Percentiles rank a stretch among this genome's conserved stretches.
These are phyloP conservation scores for Friedmanniomyces endolithicus DNA, from an alignment of 495 filamentous ascomycete species.

Conservation along the genomic window DNA sequence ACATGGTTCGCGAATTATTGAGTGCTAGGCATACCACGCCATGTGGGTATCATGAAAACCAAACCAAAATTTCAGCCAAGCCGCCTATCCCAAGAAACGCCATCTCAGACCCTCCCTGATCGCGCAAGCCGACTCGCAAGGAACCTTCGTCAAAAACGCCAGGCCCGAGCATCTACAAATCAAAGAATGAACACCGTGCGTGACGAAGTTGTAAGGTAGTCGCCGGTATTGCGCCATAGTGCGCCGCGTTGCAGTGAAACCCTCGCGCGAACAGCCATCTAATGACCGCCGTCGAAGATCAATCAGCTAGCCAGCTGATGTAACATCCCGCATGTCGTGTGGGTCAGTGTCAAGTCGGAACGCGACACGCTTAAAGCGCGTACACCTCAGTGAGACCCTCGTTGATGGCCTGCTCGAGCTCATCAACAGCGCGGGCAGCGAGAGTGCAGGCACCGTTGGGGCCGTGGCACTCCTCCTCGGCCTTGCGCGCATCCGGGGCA, in stretches of 20 bases:
- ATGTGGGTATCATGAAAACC: slow-evolving; percentile 2
- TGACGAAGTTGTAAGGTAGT: not conserved
- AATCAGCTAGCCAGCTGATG: slow-evolving; percentile 8
- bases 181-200: not conserved
- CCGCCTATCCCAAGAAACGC: not conserved
- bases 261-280: not conserved
- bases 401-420: slow-evolving; percentile 8
- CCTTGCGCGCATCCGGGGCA: not conserved
- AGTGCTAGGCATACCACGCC: not conserved
- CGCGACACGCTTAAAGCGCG: not conserved
- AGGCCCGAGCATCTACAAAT: not conserved
- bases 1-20: not conserved
- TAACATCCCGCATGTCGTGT: not conserved
- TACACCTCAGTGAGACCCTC: not conserved
- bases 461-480: slow-evolving; percentile 6
- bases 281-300: slow-evolving; percentile 5
- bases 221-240: not conserved
- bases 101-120: not conserved
- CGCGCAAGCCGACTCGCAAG: not conserved
- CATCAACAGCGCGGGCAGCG: slow-evolving; percentile 8
- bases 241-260: not conserved
- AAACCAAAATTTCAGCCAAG: not conserved
- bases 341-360: not conserved
- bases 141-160: not conserved
- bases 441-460: slow-evolving; percentile 6